phyloP scores from a whole-genome alignment of 176 grass and related monocot genomes.

The Triticum turgidum region DNA sequence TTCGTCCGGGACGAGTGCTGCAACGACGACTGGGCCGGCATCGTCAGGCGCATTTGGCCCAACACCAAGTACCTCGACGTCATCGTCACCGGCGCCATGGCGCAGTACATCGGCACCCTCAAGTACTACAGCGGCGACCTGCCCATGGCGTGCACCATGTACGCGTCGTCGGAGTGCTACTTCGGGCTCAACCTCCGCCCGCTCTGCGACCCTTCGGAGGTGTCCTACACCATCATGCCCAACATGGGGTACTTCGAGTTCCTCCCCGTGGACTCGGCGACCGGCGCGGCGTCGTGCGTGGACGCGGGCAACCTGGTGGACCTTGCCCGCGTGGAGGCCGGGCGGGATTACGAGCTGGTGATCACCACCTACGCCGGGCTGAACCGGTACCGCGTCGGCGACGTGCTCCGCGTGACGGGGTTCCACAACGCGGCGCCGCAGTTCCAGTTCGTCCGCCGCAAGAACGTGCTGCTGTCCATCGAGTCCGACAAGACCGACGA shows the following conservation, averaged over 20 bases:
- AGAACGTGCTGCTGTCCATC: conserved; percentile 94
- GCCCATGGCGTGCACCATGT: conserved; percentile 97
- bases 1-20: conserved; percentile 64
- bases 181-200: conserved; percentile 90
- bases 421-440: conserved; percentile 87
- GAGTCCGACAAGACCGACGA: conserved; percentile 98
- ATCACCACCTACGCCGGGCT: conserved; percentile 95
- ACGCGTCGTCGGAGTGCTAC: conserved; percentile 93
- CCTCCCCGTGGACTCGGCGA: conserved; percentile 50
- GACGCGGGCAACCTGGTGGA: conserved; percentile 61
- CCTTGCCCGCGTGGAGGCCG: conserved; percentile 72
- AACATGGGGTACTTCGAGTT: conserved; percentile 99
- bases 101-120: conserved; percentile 91
- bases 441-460: conserved; percentile 91
- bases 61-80: conserved; percentile 96
- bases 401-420: conserved; percentile 75
- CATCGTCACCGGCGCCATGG: conserved; percentile 95
- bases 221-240: conserved; percentile 99
- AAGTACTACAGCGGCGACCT: conserved; percentile 82
- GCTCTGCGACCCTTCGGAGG: conserved; percentile 79
- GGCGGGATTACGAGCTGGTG: conserved; percentile 92
- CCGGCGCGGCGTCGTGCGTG: conserved; percentile 8
- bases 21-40: conserved; percentile 72
- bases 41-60: conserved; percentile 82
- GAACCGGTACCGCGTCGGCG: conserved; percentile 92